phyloP scores from a whole-genome alignment of 768 basidiomycete genomes.

The Amanita brunnescens region DNA sequence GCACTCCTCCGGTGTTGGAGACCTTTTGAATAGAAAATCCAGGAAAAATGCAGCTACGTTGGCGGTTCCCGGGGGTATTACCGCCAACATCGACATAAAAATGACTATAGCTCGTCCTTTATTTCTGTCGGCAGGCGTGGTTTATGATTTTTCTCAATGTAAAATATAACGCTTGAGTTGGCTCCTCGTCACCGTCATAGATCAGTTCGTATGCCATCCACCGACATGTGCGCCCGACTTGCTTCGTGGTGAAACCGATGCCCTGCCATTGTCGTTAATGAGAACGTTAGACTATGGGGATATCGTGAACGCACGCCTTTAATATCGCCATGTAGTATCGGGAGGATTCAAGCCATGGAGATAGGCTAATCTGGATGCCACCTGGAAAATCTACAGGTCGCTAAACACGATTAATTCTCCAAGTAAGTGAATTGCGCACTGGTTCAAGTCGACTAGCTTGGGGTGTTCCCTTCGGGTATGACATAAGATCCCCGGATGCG shows the following conservation, averaged over 20 bases:
- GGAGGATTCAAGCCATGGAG: slow-evolving; percentile 11
- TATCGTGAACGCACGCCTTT: slow-evolving; percentile 22
- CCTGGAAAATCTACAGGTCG: slow-evolving; percentile 8
- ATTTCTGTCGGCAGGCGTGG: slow-evolving; percentile 8
- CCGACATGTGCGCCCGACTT: slow-evolving; percentile 24
- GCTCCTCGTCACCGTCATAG: slow-evolving; percentile 8
- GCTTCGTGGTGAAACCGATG: slow-evolving; percentile 27
- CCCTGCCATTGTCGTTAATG: slow-evolving; percentile 21
- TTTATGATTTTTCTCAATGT: neutral
- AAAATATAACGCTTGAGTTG: slow-evolving; percentile 9
- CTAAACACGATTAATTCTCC: neutral
- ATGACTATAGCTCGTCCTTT: slow-evolving; percentile 3
- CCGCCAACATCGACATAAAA: slow-evolving; percentile 8
- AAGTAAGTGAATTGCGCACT: neutral
- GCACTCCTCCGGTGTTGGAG: neutral
- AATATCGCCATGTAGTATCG: slow-evolving; percentile 28
- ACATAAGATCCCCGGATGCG: slow-evolving; percentile 9
- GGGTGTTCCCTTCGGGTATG: slow-evolving; percentile 8
- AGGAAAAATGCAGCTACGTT: neutral
- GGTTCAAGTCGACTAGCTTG: slow-evolving; percentile 5
- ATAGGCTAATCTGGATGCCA: slow-evolving; percentile 12
- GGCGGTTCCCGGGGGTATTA: slow-evolving; percentile 7
- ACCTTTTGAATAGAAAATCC: neutral
- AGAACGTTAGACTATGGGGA: slow-evolving; percentile 26
- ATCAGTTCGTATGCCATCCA: slow-evolving; percentile 32